Percentiles rank a stretch among this genome's conserved stretches.
These are phyloP conservation scores for Saccharomycopsis oosterbeekiorum DNA, from an alignment of 805 yeast genomes.

Conservation along the genomic window DNA sequence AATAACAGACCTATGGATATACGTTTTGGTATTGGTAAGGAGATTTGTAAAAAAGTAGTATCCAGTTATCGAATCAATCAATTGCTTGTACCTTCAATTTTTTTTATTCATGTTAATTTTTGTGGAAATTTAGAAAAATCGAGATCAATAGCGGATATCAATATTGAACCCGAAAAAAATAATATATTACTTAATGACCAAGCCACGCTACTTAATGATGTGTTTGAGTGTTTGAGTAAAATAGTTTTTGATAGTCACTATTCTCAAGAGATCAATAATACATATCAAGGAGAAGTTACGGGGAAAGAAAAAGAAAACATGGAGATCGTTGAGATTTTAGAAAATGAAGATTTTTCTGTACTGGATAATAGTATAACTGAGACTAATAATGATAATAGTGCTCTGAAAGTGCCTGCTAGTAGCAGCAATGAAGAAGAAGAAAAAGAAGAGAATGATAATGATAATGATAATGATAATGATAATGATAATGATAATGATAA, in stretches of 20 bases:
- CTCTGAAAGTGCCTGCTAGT: neutral
- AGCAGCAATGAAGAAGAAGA: neutral
- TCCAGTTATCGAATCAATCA: slow-evolving; percentile 21
- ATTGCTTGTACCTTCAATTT: slow-evolving; percentile 25
- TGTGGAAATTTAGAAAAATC: slow-evolving; percentile 9
- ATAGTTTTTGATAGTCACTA: neutral
- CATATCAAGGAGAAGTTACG: neutral
- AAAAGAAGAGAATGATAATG: neutral
- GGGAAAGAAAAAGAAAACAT: neutral
- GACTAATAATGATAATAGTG: neutral
- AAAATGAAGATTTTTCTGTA: neutral
- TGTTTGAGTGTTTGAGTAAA: slow-evolving; percentile 10
- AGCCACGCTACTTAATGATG: slow-evolving; percentile 18
- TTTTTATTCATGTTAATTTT: slow-evolving; percentile 28
- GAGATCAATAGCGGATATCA: slow-evolving; percentile 25
- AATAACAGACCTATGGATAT: slow-evolving; percentile 28
- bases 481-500: neutral
- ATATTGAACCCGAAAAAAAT: slow-evolving; percentile 36
- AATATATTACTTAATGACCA: slow-evolving; percentile 28
- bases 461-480: neutral
- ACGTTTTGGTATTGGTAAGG: slow-evolving; percentile 26
- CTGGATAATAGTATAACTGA: neutral
- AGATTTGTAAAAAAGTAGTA: slow-evolving; percentile 22
- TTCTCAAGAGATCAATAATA: neutral
- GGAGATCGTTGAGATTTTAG: neutral